Evolutionary conservation across 192 early-diverging fungal species (phyloP), one percentile per base, ranked within the genome.

Genomic region (Backusella liffmaniae): DNA sequence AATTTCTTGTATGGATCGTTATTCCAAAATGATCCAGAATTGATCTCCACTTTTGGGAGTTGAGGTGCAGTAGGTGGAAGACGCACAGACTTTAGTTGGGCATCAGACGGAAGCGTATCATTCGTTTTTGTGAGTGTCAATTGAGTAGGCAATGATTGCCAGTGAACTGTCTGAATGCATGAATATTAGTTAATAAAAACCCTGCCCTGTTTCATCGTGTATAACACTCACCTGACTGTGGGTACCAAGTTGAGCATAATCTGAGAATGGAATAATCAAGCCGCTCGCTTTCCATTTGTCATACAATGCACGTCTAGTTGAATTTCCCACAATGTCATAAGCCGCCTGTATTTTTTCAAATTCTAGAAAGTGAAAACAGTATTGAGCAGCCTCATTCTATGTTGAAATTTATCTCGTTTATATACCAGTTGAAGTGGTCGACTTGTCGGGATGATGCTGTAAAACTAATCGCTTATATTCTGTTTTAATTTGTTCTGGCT

Each of bases 371-470:
- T 30, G 26, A 75, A n/a, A 0, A 69, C 6, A 49, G 44, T n/a
- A 66, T 67, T 35, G 16, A 46, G 12, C 16, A 36, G 18, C 62
- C 30, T 51, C 12, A 41, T 29, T 23, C 26, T 29, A 3, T 46
- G 23, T 10, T 5, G 42, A n/a, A 21, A 15, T 26, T 53, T 5
- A 6, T 39, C 53, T 9, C 10, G 21, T 4, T 13, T 23, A 29
- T 18, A 70, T 29, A 23, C 65, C 42, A 41, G 69, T 62, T 41
- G 73, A 42, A 36, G 23, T 26, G 10, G 76, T 29, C 16, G 62
- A 18, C 59, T 81, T 81, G 44, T 81, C 79, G 34, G 79, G 79
- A 65, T 81, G 79, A 65, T 77, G 72, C 8, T 68, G 51, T 8
- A 80, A 42, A 12, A 72, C 79, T 8, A 80, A 72, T 30, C 72